Evolutionary conservation across 129 eudicot genomes (phyloP).

Genomic region (Cynara cardunculus): DNA sequence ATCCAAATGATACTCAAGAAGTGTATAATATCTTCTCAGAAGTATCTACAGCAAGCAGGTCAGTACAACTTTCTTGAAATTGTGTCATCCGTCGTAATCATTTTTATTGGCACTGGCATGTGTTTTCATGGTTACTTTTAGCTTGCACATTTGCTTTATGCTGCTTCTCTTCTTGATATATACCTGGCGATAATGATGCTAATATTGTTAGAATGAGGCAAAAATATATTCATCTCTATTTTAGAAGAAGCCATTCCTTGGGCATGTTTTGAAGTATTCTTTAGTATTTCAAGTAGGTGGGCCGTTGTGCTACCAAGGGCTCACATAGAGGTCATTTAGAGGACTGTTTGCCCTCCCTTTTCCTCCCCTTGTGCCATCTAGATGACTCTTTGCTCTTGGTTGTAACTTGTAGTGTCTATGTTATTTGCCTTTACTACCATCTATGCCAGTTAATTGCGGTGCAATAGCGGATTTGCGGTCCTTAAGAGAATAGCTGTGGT

Average conservation of each 20-base stretch:
- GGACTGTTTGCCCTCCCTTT: not conserved
- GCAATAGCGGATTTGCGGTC: too few species aligned
- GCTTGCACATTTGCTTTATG: not conserved
- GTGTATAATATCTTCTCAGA: slow-evolving; percentile 24
- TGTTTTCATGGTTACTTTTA: not conserved
- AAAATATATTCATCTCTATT: not conserved
- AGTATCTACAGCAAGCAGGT: slow-evolving; percentile 44
- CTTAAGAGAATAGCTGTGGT: too few species aligned
- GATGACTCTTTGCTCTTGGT: not conserved
- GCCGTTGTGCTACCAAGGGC: not conserved
- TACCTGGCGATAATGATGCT: not conserved
- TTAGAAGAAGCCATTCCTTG: not conserved
- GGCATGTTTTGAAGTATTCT: not conserved
- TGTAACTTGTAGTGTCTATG: not conserved
- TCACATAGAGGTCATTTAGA: not conserved
- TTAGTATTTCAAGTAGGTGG: not conserved
- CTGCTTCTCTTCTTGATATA: not conserved
- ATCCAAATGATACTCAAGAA: slow-evolving; percentile 15
- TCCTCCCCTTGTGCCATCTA: not conserved
- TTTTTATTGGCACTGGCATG: not conserved
- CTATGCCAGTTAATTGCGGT: too few species aligned
- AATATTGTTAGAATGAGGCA: not conserved
- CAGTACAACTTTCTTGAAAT: not conserved
- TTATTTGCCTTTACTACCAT: not conserved
- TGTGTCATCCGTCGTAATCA: not conserved